Conservation (phyloP, 1,139 yeast species). For the Taphrina communis region DNA sequence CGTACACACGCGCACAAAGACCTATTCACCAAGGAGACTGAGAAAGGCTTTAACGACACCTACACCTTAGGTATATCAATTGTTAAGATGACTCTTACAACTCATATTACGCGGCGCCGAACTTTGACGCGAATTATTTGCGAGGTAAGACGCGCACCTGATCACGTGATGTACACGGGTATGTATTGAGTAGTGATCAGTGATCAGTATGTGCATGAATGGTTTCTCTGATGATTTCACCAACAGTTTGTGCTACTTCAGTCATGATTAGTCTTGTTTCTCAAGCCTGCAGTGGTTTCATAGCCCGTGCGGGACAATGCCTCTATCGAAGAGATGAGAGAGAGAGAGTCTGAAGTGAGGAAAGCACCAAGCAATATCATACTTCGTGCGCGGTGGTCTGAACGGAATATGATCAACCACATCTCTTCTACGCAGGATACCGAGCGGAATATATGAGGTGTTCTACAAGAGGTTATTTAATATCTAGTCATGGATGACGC, state of each 20-base stretch:
- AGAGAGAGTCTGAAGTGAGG: not conserved
- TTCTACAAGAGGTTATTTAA: not conserved
- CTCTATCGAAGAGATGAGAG: too few relatives aligned
- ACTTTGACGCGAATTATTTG: conserved; percentile 8
- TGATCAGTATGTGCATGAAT: not conserved
- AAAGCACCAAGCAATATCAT: too few relatives aligned
- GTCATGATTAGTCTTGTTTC: too few relatives aligned
- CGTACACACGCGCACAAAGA: too few relatives aligned
- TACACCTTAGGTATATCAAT: too few relatives aligned
- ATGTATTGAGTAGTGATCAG: not conserved
- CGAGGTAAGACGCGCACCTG: conserved; percentile 7
- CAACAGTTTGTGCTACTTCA: too few relatives aligned
- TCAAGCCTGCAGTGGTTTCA: not conserved
- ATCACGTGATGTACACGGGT: not conserved
- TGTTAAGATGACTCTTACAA: not conserved
- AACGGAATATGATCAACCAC: too few relatives aligned
- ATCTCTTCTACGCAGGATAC: too few relatives aligned
- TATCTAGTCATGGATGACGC: conserved; percentile 39
- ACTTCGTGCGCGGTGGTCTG: too few relatives aligned
- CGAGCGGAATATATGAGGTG: too few relatives aligned
- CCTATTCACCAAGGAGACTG: too few relatives aligned
- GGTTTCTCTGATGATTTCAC: too few relatives aligned
- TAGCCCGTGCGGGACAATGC: not conserved
- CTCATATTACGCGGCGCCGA: not conserved
- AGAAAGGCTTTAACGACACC: not conserved